These are phyloP conservation scores for Metroxylon sagu DNA, from an alignment of 176 grass and related monocot species.

Conservation along the genomic window DNA sequence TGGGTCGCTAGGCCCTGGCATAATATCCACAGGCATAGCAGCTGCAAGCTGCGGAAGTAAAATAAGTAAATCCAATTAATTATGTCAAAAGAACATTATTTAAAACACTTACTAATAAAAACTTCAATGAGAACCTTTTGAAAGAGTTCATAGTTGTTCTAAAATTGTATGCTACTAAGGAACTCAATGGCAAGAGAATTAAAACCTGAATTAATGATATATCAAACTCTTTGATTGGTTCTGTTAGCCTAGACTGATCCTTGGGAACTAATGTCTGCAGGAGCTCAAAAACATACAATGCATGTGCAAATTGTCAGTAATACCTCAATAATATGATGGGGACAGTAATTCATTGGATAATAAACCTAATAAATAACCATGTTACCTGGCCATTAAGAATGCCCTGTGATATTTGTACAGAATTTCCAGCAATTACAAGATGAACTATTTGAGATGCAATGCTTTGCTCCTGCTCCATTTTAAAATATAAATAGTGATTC, in stretches of 20 bases:
- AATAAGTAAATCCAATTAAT: slow-evolving; percentile 4
- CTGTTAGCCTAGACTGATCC: slow-evolving; percentile 85
- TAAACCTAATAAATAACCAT: too few relatives aligned
- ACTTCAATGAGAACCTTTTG: too few relatives aligned
- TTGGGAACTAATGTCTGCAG: slow-evolving; percentile 63
- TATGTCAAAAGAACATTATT: too few relatives aligned
- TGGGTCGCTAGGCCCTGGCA: slow-evolving; percentile 78
- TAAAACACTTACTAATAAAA: too few relatives aligned
- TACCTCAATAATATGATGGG: neutral
- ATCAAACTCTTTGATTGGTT: slow-evolving; percentile 90
- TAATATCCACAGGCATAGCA: slow-evolving; percentile 86
- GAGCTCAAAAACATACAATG: neutral
- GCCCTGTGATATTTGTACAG: slow-evolving; percentile 58
- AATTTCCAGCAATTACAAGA: slow-evolving; percentile 81
- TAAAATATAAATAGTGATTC: slow-evolving; percentile 1
- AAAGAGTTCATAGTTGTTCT: too few relatives aligned
- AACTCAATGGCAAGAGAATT: neutral
- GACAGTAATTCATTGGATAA: slow-evolving; percentile 3
- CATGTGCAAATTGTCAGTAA: too few relatives aligned
- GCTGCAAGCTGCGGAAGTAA: slow-evolving; percentile 54
- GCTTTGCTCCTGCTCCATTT: slow-evolving; percentile 58
- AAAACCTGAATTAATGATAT: slow-evolving; percentile 91
- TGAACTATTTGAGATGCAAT: slow-evolving; percentile 79
- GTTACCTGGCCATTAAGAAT: slow-evolving; percentile 72
- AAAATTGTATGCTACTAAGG: too few relatives aligned